Evolutionary conservation across 2,329 filamentous ascomycete species (phyloP), one percentile per base, ranked within the genome.

Genomic region (Fusarium chaquense): DNA sequence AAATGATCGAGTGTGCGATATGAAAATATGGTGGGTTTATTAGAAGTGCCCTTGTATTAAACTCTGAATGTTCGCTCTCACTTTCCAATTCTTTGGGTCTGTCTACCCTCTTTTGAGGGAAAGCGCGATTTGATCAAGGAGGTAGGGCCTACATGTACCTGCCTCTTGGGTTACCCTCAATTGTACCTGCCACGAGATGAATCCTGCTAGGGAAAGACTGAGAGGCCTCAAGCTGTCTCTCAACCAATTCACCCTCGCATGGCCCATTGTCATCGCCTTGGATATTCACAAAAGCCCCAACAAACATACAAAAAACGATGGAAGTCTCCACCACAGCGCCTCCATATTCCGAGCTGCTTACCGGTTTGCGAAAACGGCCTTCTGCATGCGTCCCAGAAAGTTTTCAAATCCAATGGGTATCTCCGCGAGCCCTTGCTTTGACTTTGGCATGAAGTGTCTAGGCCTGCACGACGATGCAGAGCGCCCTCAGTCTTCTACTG

Each of bases 1-100:
- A 41, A 38, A 53, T 26, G 20, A 61, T 40, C 60, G 56, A 61
- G 65, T 41, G 59, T 61, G 62, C 43, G 55, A 71, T 67, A 65
- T 71, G 56, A 57, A 58, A 46, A 57, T 47, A 38, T 52, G 58
- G 44, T 54, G 54, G 58, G 24, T 30, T 63, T 55, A 22, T 24
- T 32, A 46, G 15, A 20, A 24, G 35, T 20, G 45, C 33, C 45
- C 38, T 36, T 18, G n/a, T 41, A 47, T 70, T 71, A 70, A 71
- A 63, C 22, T 49, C 36, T 32, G 18, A 30, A 47, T 44, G 56
- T 36, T 53, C 63, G 63, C 67, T 43, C 40, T 38, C 55, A 26
- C 33, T 62, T 41, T 38, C 49, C 6, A n/a, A 41, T n/a, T 30
- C 35, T 38, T 35, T 41, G 50, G 26, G 52, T 22, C 24, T 30